Evolutionary conservation across 116 monocot genomes (phyloP).

Genomic region (Phalaenopsis hybrid): DNA sequence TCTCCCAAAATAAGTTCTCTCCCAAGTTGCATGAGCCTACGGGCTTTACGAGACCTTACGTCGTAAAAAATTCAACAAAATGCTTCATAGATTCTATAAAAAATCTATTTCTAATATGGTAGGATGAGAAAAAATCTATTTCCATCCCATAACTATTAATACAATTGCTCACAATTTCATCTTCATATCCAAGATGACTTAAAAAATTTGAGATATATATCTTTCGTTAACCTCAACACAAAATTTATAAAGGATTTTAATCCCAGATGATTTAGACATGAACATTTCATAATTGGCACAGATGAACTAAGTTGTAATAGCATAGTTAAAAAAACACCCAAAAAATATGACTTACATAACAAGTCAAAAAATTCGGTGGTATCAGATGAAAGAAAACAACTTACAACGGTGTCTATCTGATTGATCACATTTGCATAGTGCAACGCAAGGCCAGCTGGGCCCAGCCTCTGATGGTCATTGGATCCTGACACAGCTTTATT

Average conservation of each 20-base stretch:
- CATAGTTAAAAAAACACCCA: background rate
- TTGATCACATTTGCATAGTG: slow-evolving; percentile 57
- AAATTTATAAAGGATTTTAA: background rate
- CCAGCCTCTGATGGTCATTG: slow-evolving; percentile 33
- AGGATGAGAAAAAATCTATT: background rate
- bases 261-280: background rate
- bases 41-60: no score
- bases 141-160: background rate
- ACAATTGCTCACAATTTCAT: background rate
- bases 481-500: slow-evolving; percentile 17
- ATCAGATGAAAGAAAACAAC: slow-evolving; percentile 9
- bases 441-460: slow-evolving; percentile 41
- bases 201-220: background rate
- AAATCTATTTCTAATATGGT: background rate
- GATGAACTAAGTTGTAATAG: background rate
- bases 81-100: background rate
- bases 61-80: no score
- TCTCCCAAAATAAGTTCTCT: no score
- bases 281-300: background rate
- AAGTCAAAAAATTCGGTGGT: background rate
- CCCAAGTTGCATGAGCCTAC: no score
- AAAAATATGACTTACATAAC: background rate
- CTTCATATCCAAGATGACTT: background rate
- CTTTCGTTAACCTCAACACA: background rate
- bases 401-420: slow-evolving; percentile 44